Base-by-base conservation (phyloP, 176 grass and related monocot genomes). In the Oryza nivara region DNA sequence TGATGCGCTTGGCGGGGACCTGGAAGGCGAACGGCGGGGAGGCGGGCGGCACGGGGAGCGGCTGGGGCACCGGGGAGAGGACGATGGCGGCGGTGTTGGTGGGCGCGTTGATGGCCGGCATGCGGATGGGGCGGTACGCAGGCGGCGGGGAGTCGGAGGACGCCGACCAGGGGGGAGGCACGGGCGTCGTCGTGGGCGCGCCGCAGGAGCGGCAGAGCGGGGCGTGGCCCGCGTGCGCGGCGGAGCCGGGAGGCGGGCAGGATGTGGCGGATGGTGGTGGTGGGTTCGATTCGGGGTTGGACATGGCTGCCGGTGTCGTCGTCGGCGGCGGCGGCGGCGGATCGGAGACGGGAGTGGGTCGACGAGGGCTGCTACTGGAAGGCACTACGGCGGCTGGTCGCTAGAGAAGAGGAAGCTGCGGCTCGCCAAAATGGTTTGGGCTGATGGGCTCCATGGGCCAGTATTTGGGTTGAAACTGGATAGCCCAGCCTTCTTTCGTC, bases 41-140 rank as follows among this genome's bases (percentile, higher is more conserved):
- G 13, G 84, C 81, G 3, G 73, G 66, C 3, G 86, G 91, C 2
- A 89, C 88, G 0, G 91, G 93, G 6, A 96, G 88, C 45, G 91
- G 89, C 19, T 92, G 91, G 28, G 91, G 93, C 14, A 99, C 93
- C 1, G 88, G 93, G 41, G 90, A 74, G 77, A 98, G 96, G 56
- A 95, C 41, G 83, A 98, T 94, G 58, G 96, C 66, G 11, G 86
- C 78, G 35, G 91, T 96, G 88, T 95, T 92, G 38, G 75, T 96
- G 48, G 96, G 93, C 19, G 89, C 93, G 88, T 94, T 95, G 86
- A 95, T 90, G 56, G 96, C 93, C 0, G 93, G 93, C 66, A 85
- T 86, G 72, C 89, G 91, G 77, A 95, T 98, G 63, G 96, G 96
- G 83, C 96, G 96, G 93, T 98, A 98, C n/a, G 91, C 93, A 8